A percentile compares a stretch with the other conserved stretches of the same genome.
These are phyloP conservation scores for Cnidoscolus chayamansa DNA, from an alignment of 441 rosid species.

Conservation along the genomic window DNA sequence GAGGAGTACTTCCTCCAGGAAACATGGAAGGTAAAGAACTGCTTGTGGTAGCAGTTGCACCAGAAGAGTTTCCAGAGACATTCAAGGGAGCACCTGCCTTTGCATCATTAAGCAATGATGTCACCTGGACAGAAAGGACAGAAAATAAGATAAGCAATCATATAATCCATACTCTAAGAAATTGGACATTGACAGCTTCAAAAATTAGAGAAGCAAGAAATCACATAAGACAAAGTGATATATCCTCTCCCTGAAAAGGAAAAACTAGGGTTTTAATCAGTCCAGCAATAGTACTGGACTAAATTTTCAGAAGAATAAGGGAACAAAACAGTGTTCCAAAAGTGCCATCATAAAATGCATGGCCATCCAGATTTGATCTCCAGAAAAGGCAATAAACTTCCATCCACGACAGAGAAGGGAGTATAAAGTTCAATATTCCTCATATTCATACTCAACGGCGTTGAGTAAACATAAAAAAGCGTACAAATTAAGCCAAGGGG, in stretches of 20 bases:
- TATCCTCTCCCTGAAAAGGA: neutral
- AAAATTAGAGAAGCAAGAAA: neutral
- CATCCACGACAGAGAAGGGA: neutral
- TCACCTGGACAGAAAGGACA: slow-evolving; percentile 43
- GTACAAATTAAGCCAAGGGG: neutral
- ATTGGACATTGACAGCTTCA: neutral
- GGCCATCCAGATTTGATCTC: neutral
- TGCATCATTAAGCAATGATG: slow-evolving; percentile 72
- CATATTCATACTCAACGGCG: neutral
- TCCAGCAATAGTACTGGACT: neutral
- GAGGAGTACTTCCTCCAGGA: slow-evolving; percentile 93
- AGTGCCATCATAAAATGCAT: neutral
- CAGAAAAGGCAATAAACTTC: neutral
- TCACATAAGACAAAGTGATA: neutral
- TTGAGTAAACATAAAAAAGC: neutral
- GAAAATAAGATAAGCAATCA: slow-evolving; percentile 18
- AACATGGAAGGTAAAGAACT: slow-evolving; percentile 86
- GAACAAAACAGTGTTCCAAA: neutral
- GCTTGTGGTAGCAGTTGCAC: slow-evolving; percentile 43
- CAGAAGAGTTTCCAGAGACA: slow-evolving; percentile 53
- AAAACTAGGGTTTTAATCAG: neutral
- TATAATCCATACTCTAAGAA: neutral
- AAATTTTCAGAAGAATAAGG: neutral
- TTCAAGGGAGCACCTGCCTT: slow-evolving; percentile 69
- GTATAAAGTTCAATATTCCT: neutral